Evolutionary conservation across 169 alveolate genomes (phyloP).

Genomic region (Cryptosporidium viatorum): DNA sequence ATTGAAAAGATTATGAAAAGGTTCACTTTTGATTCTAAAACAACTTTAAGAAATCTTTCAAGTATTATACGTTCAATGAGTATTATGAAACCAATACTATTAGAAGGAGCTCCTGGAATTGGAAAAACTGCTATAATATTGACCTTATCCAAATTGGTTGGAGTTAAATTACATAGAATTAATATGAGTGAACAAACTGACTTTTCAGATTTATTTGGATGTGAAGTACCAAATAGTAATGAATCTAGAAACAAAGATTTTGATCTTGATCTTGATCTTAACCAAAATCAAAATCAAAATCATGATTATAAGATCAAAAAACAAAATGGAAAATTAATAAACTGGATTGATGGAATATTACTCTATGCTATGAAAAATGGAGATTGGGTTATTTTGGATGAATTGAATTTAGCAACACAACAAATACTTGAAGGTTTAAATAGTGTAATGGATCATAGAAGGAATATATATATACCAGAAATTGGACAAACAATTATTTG

Average conservation of each 20-base stretch:
- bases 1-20: background rate
- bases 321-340: conserved; percentile 38
- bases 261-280: no score
- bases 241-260: background rate
- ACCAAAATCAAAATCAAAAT: background rate
- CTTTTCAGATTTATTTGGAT: conserved; percentile 91
- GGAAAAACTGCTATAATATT: conserved; percentile 97
- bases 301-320: background rate
- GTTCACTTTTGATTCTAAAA: conserved; percentile 90
- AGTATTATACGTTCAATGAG: conserved; percentile 91
- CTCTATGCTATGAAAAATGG: conserved; percentile 96
- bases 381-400: conserved; percentile 98
- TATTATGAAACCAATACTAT: conserved; percentile 91
- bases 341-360: conserved; percentile 98
- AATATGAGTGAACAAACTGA: conserved; percentile 97
- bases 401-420: conserved; percentile 98
- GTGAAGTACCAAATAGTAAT: conserved; percentile 87
- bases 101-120: conserved; percentile 99
- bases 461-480: conserved; percentile 96
- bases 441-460: conserved; percentile 97
- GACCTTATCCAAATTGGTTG: conserved; percentile 88
- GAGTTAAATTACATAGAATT: conserved; percentile 89
- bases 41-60: conserved; percentile 89
- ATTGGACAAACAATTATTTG: conserved; percentile 91
- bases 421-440: conserved; percentile 99